Evolutionary conservation across 2,329 filamentous ascomycete species (phyloP), one percentile per base, ranked within the genome.

Genomic region (Exserohilum rostratum): DNA sequence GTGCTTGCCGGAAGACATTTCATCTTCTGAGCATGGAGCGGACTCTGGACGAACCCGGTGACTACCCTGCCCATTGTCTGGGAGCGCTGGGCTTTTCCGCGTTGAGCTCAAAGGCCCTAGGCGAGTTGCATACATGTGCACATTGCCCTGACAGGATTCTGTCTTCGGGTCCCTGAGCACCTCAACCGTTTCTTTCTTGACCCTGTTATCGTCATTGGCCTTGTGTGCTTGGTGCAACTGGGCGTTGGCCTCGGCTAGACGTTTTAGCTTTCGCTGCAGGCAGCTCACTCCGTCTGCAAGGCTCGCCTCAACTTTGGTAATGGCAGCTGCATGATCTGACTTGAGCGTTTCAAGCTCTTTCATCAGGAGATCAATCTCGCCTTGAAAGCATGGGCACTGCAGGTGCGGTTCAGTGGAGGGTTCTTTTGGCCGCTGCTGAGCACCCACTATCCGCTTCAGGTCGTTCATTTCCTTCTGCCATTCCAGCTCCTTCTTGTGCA

Each of bases 391-490:
- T 35, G 44, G 13, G 5, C 25, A 33, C 31, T 35, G 33, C 25
- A 33, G 2, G 12, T 43, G 22, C 10, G 17, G 5, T 17, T 17
- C 29, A 20, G 25, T n/a, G 15, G 27, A 29, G 35, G 25, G 25
- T 40, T 50, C 25, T 33, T 27, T 20, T 38, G 18, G 18, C 27
- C 33, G 39, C 17, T 31, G 30, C 15, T 13, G 30, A 25, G 20
- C 30, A 13, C 20, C 20, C 9, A 43, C 43, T 25, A 34, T 12
- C 17, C 46, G 44, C 33, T 46, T 45, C 25, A 38, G 50, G 22
- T 50, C 18, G 17, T 34, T 37, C 50, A 47, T 33, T 40, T 34
- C 29, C 43, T 37, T 27, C 4, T 52, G 31, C 43, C 44, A 42
- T 17, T 38, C 25, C 10, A 20, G 17, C 35, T 57, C 31, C 25